Base-by-base conservation (phyloP, 1,284 basidiomycete genomes). In the Schizophyllum amplum region DNA sequence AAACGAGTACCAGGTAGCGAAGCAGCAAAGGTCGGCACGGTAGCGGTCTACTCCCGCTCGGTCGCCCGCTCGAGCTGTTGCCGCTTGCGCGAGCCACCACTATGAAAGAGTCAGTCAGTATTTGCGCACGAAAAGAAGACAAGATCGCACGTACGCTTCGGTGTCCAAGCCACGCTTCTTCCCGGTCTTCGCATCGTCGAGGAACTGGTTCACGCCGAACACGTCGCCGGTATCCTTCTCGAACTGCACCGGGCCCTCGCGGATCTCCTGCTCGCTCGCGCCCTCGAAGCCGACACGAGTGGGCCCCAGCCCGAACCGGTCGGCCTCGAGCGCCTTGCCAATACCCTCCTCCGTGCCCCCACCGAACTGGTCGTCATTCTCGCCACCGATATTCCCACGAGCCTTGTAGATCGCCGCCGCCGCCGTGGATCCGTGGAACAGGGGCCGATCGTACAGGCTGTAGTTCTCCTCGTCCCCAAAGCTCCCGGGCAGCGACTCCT, bases 321-420 rank as follows among this genome's bases (percentile, higher is more conserved):
- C 97, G 65, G 97, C 96, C 65, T 87, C 84, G 67, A 99, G 75
- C 24, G 94, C 94, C 62, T 87, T 87, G 33, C 83, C 81, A 68
- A 98, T 93, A 46, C 94, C 95, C 61, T 96, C 94, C 67, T 95
- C 94, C 0, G 93, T 96, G 46, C 94, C 95, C 57, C 92, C 94
- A 52, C 93, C 95, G 67, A 89, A 96, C 50, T 90, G 83, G 52
- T 94, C 92, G 59, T 97, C 92, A 69, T 90, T 90, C 33, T 86
- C 90, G 64, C 87, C 91, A 5, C 81, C 70, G 52, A 94, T 91
- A 60, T 92, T 88, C 0, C 90, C 91, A 7, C 88, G 82, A 0
- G 96, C 90, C 70, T 95, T 94, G 78, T 99, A 99, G 64, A 99
- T 99, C 17, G 96, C 96, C 2, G 95, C 94, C 0, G 94, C 95